Conservation (phyloP, 2,329 filamentous ascomycete genomes). For the Diaporthe sp. region DNA sequence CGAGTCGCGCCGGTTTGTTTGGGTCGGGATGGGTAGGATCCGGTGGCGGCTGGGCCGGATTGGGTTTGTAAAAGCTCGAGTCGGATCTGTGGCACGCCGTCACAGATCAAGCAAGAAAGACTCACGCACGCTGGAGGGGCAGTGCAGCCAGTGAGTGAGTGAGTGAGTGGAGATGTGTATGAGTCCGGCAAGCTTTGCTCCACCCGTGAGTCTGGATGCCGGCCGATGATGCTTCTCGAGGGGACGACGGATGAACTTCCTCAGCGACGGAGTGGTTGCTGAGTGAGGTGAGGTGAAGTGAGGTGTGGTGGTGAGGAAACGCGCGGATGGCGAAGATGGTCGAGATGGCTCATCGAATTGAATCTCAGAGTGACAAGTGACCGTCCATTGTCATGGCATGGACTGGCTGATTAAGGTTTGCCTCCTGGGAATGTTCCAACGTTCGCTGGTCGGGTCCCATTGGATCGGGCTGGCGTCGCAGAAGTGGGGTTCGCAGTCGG, state of each 20-base stretch:
- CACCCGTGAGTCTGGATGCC: not conserved
- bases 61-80: not conserved
- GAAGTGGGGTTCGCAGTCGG: slow-evolving; percentile 19
- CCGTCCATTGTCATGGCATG: slow-evolving; percentile 7
- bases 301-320: not conserved
- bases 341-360: slow-evolving; percentile 10
- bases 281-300: not conserved
- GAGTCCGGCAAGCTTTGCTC: slow-evolving; percentile 13
- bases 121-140: slow-evolving; percentile 1
- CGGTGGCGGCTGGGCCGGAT: not conserved
- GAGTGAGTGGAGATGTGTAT: not conserved
- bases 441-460: slow-evolving; percentile 21
- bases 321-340: not conserved
- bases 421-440: slow-evolving; percentile 13
- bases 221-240: not conserved
- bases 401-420: slow-evolving; percentile 29
- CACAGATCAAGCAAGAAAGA: slow-evolving; percentile 4
- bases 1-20: not conserved
- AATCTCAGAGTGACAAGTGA: not conserved
- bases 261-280: not conserved
- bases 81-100: slow-evolving; percentile 9
- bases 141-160: not conserved
- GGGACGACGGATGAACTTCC: not conserved
- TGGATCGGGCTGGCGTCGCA: slow-evolving; percentile 26
- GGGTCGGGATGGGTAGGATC: not conserved